phyloP scores from a whole-genome alignment of 441 rosid species.

The Codiaeum variegatum region DNA sequence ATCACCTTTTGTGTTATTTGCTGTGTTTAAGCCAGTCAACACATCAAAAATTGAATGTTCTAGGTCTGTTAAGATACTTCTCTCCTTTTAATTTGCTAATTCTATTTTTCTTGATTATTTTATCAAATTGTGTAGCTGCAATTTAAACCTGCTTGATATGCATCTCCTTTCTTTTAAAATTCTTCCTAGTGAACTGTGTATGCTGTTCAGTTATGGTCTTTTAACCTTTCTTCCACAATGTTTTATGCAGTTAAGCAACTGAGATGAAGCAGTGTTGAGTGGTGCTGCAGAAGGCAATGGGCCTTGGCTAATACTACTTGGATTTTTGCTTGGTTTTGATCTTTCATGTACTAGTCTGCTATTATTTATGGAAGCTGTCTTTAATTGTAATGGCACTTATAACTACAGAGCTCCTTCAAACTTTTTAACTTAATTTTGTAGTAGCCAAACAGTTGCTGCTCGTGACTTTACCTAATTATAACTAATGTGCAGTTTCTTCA shows the following conservation, averaged over 20 bases:
- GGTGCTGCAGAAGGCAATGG: slow-evolving; percentile 33
- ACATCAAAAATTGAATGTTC: neutral
- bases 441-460: slow-evolving; percentile 36
- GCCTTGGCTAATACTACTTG: slow-evolving; percentile 29
- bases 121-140: neutral
- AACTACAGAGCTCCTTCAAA: slow-evolving; percentile 21
- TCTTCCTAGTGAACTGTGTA: neutral
- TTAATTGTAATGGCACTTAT: slow-evolving; percentile 27
- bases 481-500: slow-evolving; percentile 43
- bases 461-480: slow-evolving; percentile 40
- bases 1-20: neutral
- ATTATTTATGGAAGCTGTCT: slow-evolving; percentile 23
- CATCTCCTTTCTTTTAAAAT: neutral
- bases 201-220: slow-evolving; percentile 18
- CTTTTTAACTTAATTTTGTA: slow-evolving; percentile 35
- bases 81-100: neutral
- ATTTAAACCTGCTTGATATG: neutral
- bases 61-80: neutral
- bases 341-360: slow-evolving; percentile 22
- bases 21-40: neutral
- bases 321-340: slow-evolving; percentile 36
- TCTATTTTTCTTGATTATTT: neutral
- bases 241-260: slow-evolving; percentile 43
- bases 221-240: neutral
- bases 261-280: slow-evolving; percentile 20